Evolutionary conservation across 1,284 basidiomycete species (phyloP).

Genomic region (Malassezia globosa): DNA sequence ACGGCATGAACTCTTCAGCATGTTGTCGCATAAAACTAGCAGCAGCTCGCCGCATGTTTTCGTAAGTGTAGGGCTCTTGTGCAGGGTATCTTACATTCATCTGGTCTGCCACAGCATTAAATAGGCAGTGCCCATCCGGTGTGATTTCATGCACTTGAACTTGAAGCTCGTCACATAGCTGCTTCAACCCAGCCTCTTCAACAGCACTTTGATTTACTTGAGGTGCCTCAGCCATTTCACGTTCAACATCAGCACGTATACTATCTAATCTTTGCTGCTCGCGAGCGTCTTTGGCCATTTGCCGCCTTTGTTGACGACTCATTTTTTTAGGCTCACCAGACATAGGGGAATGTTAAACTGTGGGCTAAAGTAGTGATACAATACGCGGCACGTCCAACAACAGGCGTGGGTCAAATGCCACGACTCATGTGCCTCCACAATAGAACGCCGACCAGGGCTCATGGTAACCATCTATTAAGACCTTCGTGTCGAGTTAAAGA

Average conservation of each 20-base stretch:
- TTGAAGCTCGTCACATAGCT: not conserved
- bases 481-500: no score
- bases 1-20: conserved; percentile 83
- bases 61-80: conserved; percentile 24
- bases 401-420: no score
- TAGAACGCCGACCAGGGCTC: no score
- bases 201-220: not conserved
- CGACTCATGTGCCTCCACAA: no score
- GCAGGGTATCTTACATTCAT: conserved; percentile 34
- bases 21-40: conserved; percentile 72
- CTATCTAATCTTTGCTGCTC: conserved; percentile 19
- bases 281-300: conserved; percentile 16
- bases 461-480: no score
- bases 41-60: conserved; percentile 57
- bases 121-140: conserved; percentile 80
- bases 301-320: conserved; percentile 27
- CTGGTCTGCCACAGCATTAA: conserved; percentile 79
- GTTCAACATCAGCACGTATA: conserved; percentile 14
- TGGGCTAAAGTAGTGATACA: no score
- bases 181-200: not conserved
- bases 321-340: conserved; percentile 3
- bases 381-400: no score
- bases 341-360: no score
- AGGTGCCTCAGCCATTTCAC: conserved; percentile 5
- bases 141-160: conserved; percentile 54